Base-by-base conservation (phyloP, 768 basidiomycete genomes). In the Boletus vinaceobasis region DNA sequence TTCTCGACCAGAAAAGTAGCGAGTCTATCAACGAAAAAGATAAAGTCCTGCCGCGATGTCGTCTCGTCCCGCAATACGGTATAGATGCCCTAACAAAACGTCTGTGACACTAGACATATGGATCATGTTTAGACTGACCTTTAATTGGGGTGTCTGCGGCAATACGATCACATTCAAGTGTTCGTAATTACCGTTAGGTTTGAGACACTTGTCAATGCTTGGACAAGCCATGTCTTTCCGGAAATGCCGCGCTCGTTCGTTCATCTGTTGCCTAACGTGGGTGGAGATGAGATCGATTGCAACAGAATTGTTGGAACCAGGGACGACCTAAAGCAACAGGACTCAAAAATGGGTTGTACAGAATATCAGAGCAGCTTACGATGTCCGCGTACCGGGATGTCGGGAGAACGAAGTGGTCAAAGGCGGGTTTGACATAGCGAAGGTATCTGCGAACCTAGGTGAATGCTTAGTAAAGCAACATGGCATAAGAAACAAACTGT, bases 241-340 rank as follows among this genome's bases (percentile, higher is more conserved):
- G 65, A 98, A 86, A 38, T 80, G 77, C 23, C 83, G 81, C 4
- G 86, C 79, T 4, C 95, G 85, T 50, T 92, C 88, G 48, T 85
- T 82, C 43, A 98, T 79, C 68, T 97, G 86, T 37, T 87, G 82
- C 27, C 85, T 82, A 53, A 98, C 84, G 66, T 98, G 97, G 2
- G 91, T 93, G 15, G 87, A 86, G 50, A 99, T 93, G 37, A 99
- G 78, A 56, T 97, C 95, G 51, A 97, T 93, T 4, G 96, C 94
- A 10, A 96, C 87, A 21, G 81, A 70, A 65, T 98, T 98, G 59
- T 93, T 85, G 4, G 83, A 83, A 3, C 96, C 96, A 2, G 95
- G 95, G n/a, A 99, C 95, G 60, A 98, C 95, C 94, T 96, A 57
- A n/a, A 48, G 32, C 38, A 53, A 29, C 21, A 33, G 39, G 46